Evolutionary conservation across 108 stramenopile species (phyloP), one percentile per base, ranked within the genome.

Genomic region (Mayamaea pseudoterrestris): DNA sequence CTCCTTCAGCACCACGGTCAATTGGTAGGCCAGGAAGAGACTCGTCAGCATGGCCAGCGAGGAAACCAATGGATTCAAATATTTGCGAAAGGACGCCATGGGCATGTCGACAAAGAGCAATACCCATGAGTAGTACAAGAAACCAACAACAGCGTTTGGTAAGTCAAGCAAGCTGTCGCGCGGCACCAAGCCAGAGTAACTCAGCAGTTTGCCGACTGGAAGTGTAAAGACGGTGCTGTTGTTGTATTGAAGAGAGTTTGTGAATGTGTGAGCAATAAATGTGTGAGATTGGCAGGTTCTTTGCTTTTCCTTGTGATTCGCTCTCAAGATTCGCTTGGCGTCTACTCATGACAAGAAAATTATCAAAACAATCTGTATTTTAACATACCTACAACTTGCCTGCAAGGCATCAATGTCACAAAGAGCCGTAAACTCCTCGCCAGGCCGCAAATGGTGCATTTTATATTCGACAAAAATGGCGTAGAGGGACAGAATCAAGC

Each of bases 391-490:
- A 48, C 86, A 89, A n/a, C 65, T 71, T 16, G 81, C 81, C 23
- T 69, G 72, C 25, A 89, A 77, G 5, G 66, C 53, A 24, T 89
- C 81, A 57, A 89, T 89, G 37, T 89, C 86, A 59, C 86, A 89
- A 0, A 89, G 50, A 3, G 86, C 74, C 4, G 58, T 41, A 35
- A 78, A 89, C 41, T 75, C 81, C 20, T 81, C 86, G 34, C 35
- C 59, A 23, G 57, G 53, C 11, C 50, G 13, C 0, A 44, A 43
- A 26, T 69, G 65, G 5, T 53, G 61, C 7, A 78, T 59, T 50
- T 69, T 78, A 51, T 81, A 55, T 50, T 89, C 86, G 7, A 89
- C 86, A 42, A 81, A 75, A 1, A 89, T 42, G 9, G 81, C 80
- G 63, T 89, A 89, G 41, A 52, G 34, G 28, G 76, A 78, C 3